These are phyloP conservation scores for Mortierella sp. DNA, from an alignment of 371 early-diverging fungal species.

Conservation along the genomic window DNA sequence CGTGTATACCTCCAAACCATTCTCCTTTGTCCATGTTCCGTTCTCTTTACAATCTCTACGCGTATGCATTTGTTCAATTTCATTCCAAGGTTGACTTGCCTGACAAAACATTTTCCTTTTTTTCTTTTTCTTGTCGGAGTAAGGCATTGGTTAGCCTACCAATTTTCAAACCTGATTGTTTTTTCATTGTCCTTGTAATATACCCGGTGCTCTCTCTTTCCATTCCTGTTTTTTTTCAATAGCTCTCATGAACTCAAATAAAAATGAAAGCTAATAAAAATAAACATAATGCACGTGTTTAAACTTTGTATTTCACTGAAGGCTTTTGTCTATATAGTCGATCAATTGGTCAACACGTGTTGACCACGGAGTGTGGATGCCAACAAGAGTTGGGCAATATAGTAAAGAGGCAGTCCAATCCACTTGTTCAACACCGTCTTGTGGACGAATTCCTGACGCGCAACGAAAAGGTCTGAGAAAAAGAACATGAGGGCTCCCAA, in stretches of 20 bases:
- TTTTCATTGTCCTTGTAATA: slow-evolving; percentile 8
- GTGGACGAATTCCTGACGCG: slow-evolving; percentile 50
- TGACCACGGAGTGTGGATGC: slow-evolving; percentile 50
- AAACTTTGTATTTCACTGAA: not conserved
- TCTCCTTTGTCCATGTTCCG: not conserved
- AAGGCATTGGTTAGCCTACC: not conserved
- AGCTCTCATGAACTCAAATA: not conserved
- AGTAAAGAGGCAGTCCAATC: slow-evolving; percentile 54
- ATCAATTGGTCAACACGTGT: slow-evolving; percentile 16
- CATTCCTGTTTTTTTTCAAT: not conserved
- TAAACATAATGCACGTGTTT: too few species aligned
- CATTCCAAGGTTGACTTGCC: too few species aligned
- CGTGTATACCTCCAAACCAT: slow-evolving; percentile 7
- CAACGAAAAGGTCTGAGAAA: slow-evolving; percentile 52
- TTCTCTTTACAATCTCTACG: not conserved
- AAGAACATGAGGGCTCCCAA: slow-evolving; percentile 55
- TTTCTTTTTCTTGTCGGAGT: not conserved
- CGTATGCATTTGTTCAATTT: not conserved
- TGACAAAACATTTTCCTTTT: not conserved
- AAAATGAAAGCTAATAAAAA: not conserved
- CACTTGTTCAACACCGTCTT: slow-evolving; percentile 49
- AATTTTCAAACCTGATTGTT: not conserved
- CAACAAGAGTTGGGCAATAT: slow-evolving; percentile 40
- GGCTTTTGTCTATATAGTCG: too few species aligned
- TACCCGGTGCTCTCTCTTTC: not conserved